A percentile compares a stretch with the other conserved stretches of the same genome.
These are phyloP conservation scores for Fraxinus sp. DNA, from an alignment of 305 asterid species.

Conservation along the genomic window DNA sequence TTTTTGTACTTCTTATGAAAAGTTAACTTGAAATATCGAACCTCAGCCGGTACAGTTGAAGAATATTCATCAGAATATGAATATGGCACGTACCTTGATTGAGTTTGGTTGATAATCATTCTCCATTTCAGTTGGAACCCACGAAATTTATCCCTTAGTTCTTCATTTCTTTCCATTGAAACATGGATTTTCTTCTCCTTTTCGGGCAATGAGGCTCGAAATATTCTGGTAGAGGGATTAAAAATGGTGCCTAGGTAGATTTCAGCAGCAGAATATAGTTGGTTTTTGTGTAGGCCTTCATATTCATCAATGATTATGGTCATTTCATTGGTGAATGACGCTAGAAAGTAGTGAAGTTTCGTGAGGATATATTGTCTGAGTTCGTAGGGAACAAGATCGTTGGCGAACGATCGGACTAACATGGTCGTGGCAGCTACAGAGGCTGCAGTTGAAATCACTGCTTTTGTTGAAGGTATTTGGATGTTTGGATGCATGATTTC, in stretches of 20 bases:
- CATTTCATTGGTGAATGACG: slow-evolving; percentile 27
- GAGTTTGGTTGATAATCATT: background rate
- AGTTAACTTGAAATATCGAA: slow-evolving; percentile 19
- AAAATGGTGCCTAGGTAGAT: slow-evolving; percentile 24
- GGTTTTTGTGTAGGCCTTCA: slow-evolving; percentile 44
- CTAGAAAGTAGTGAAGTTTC: slow-evolving; percentile 10
- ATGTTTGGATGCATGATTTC: slow-evolving; percentile 16
- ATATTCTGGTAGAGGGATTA: slow-evolving; percentile 17
- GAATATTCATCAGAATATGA: background rate
- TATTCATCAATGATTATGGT: slow-evolving; percentile 43
- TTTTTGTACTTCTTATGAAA: slow-evolving; percentile 33
- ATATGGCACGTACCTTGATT: background rate
- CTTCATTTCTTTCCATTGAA: slow-evolving; percentile 26
- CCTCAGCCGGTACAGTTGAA: slow-evolving; percentile 12
- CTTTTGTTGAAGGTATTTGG: slow-evolving; percentile 26
- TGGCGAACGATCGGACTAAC: slow-evolving; percentile 37
- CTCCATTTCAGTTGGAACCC: slow-evolving; percentile 40
- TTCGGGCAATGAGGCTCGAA: slow-evolving; percentile 26
- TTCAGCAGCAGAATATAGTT: slow-evolving; percentile 43
- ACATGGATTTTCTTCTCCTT: slow-evolving; percentile 38
- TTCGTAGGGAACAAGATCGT: slow-evolving; percentile 41
- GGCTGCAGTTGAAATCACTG: slow-evolving; percentile 42
- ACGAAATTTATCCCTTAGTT: slow-evolving; percentile 25
- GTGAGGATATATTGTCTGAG: slow-evolving; percentile 16
- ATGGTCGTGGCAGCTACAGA: slow-evolving; percentile 49